These are phyloP conservation scores for Fomitopsis pinicola DNA, from an alignment of 1,284 basidiomycete genomes.

Conservation along the genomic window DNA sequence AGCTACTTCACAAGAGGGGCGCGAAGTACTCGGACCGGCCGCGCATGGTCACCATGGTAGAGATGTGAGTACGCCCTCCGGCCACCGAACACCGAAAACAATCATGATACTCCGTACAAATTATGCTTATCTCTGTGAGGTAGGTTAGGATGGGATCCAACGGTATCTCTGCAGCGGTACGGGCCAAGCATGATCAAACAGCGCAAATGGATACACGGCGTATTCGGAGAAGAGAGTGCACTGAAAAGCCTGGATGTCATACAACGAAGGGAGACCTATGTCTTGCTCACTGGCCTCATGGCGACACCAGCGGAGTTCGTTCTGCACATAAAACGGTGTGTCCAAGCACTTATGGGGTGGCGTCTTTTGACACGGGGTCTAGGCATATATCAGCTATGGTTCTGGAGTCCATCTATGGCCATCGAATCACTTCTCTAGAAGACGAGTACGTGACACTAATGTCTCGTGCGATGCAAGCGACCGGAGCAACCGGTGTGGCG, in stretches of 20 bases:
- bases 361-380: no score
- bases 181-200: constrained; percentile 18
- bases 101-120: no score
- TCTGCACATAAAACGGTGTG: constrained; percentile 14
- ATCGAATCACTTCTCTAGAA: no score
- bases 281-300: constrained; percentile 13
- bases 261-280: constrained; percentile 15
- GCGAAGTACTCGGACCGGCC: constrained; percentile 13
- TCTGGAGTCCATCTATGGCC: no score
- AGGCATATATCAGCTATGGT: no score
- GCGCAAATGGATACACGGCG: constrained; percentile 19
- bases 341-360: neutral
- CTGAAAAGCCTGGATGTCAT: constrained; percentile 10
- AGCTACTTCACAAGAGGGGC: neutral
- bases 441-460: no score
- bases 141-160: neutral
- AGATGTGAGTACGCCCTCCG: neutral
- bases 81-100: neutral
- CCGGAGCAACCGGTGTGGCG: no score
- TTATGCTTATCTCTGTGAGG: no score
- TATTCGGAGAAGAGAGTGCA: constrained; percentile 13
- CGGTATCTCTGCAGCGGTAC: neutral
- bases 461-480: no score
- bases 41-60: neutral
- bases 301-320: constrained; percentile 13